These are phyloP conservation scores for Lasiosphaeria miniovina DNA, from an alignment of 495 filamentous ascomycete genomes.

Conservation along the genomic window DNA sequence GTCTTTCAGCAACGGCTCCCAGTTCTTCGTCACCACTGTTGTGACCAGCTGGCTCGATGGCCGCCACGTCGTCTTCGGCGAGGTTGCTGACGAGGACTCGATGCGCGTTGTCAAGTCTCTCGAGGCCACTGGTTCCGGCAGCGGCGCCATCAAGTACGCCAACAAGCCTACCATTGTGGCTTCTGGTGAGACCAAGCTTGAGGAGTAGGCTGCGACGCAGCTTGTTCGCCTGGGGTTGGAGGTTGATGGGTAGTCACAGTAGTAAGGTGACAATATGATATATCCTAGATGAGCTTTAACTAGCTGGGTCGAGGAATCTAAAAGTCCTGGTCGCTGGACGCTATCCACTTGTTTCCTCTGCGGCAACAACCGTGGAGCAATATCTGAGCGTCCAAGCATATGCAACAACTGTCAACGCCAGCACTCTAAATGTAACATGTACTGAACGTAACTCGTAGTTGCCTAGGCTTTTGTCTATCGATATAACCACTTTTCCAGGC, in stretches of 20 bases:
- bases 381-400: too few species aligned
- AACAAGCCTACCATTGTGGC: conserved; percentile 67
- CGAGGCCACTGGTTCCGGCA: conserved; percentile 64
- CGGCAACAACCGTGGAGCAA: too few species aligned
- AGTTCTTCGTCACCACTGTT: conserved; percentile 77
- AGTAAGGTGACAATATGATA: neutral
- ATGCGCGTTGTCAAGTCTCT: conserved; percentile 65
- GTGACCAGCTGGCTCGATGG: conserved; percentile 71
- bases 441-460: neutral
- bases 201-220: neutral
- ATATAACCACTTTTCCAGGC: too few species aligned
- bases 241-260: neutral
- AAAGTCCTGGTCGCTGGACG: neutral
- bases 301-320: conserved; percentile 2
- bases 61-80: conserved; percentile 79
- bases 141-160: conserved; percentile 58
- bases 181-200: conserved; percentile 50
- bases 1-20: conserved; percentile 62
- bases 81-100: conserved; percentile 65
- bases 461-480: too few species aligned
- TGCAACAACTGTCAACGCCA: too few species aligned
- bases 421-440: neutral
- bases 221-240: neutral
- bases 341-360: neutral
- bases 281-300: neutral